Base-by-base conservation (phyloP, 2,329 filamentous ascomycete genomes). In the Pseudogymnoascus sp. region DNA sequence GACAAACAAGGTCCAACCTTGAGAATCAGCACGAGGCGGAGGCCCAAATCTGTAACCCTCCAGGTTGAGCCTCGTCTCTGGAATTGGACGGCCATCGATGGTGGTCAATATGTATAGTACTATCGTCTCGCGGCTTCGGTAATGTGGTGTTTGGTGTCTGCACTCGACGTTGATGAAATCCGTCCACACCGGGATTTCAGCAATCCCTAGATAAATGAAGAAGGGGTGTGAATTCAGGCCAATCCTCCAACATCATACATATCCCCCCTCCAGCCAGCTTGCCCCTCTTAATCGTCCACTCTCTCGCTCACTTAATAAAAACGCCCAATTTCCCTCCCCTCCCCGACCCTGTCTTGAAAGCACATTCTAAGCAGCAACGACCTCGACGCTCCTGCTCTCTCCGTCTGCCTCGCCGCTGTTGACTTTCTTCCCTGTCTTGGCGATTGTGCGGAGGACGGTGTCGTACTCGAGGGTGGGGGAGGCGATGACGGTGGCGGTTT, bases 401-500 rank as follows among this genome's bases (percentile, higher is more conserved):
- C 89, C 89, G 73, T 93, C 89, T 24, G 83, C 88, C 79, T 86
- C 84, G 69, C 83, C 89, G 28, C 82, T 86, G 77, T 89, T 96
- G 74, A 97, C 87, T 73, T 89, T 89, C 85, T 97, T 97, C 72
- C 93, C 93, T 11, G 93, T 96, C 86, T 96, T 96, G 83, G 89
- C 87, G 76, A 97, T 96, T 75, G 90, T 96, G 74, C 84, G 82
- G 65, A 96, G 85, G 64, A 96, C 90, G 59, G 86, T 90, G 68
- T 91, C 86, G 80, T 93, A 96, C 64, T 84, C 81, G 66, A 96
- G 82, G 62, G 78, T 80, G 3, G 85, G 81, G 68, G 87, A 84
- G 67, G 92, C 86, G 69, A 89, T 80, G 69, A 98, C 84, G 68
- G 86, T 86, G 68, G 91, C 93, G 66, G 84, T 91, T 76, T 98